Percentiles rank a stretch among this genome's conserved stretches.
These are phyloP conservation scores for Coemansia sp. DNA, from an alignment of 192 early-diverging fungal species.

Conservation along the genomic window DNA sequence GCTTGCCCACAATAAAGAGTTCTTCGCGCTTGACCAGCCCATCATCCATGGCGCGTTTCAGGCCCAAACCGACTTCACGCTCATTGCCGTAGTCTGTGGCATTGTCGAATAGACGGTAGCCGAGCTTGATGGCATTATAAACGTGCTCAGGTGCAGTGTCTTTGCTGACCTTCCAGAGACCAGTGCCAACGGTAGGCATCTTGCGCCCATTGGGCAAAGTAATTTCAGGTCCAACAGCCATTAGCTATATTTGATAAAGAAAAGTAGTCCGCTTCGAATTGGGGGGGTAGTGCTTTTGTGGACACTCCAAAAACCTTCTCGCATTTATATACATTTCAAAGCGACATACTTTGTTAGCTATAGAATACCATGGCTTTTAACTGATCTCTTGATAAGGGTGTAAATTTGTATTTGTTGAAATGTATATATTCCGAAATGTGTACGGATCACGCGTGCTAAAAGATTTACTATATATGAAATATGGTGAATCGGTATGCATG, in stretches of 20 bases:
- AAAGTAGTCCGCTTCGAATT: no score
- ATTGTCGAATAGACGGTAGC: slow-evolving; percentile 70
- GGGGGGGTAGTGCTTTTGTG: no score
- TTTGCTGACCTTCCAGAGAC: slow-evolving; percentile 60
- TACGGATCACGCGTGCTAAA: no score
- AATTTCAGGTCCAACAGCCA: slow-evolving; percentile 15
- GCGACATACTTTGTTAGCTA: no score
- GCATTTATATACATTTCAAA: no score
- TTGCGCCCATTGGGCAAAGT: slow-evolving; percentile 58
- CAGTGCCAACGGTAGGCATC: slow-evolving; percentile 61
- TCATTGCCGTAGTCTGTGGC: slow-evolving; percentile 74
- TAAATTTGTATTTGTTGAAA: no score
- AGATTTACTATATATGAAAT: no score
- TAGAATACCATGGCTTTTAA: no score
- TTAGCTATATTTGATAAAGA: not conserved
- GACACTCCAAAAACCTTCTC: no score
- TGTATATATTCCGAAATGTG: no score
- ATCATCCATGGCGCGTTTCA: slow-evolving; percentile 53
- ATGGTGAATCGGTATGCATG: not conserved
- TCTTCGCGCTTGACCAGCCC: slow-evolving; percentile 57
- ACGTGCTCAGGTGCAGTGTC: slow-evolving; percentile 60
- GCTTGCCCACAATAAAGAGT: slow-evolving; percentile 76
- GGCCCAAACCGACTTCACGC: slow-evolving; percentile 67
- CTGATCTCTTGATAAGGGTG: no score
- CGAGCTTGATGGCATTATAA: slow-evolving; percentile 59